phyloP scores from a whole-genome alignment of 352 stramenopile genomes.

The Globisporangium barbulae region DNA sequence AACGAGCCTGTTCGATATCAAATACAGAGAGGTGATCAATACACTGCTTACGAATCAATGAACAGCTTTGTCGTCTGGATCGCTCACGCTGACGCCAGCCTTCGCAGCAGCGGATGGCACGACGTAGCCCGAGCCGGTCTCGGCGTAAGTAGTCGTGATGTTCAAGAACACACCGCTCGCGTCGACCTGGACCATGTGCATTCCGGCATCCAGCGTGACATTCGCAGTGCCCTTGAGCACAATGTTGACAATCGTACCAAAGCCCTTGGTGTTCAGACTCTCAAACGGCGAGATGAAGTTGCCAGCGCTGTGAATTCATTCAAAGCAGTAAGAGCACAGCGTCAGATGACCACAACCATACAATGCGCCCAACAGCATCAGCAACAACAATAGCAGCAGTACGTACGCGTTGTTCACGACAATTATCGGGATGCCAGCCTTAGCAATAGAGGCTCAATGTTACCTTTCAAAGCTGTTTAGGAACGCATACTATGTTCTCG shows the following conservation, averaged over 20 bases:
- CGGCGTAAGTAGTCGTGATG: slow-evolving; percentile 95
- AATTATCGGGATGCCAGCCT: slow-evolving; percentile 64
- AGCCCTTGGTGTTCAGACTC: slow-evolving; percentile 91
- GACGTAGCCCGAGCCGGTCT: slow-evolving; percentile 93
- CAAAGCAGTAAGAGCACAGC: slow-evolving; percentile 31
- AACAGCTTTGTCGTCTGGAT: neutral
- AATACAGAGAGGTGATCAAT: too few relatives aligned
- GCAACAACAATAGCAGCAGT: slow-evolving; percentile 30
- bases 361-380: slow-evolving; percentile 11
- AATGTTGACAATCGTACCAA: slow-evolving; percentile 97
- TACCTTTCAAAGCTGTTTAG: too few relatives aligned
- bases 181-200: slow-evolving; percentile 74
- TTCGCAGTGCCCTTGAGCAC: slow-evolving; percentile 87
- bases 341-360: neutral
- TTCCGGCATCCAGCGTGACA: slow-evolving; percentile 76
- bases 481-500: too few relatives aligned
- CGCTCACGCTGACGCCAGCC: slow-evolving; percentile 84
- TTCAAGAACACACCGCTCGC: slow-evolving; percentile 92
- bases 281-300: slow-evolving; percentile 95
- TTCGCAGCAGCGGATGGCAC: slow-evolving; percentile 95
- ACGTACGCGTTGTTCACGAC: slow-evolving; percentile 75
- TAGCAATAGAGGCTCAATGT: too few relatives aligned
- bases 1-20: too few relatives aligned
- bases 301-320: slow-evolving; percentile 60
- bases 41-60: too few relatives aligned